Evolutionary conservation across 257 asterid genomes (phyloP), one percentile per base, ranked within the genome.

Genomic region (Gentiana dahurica): DNA sequence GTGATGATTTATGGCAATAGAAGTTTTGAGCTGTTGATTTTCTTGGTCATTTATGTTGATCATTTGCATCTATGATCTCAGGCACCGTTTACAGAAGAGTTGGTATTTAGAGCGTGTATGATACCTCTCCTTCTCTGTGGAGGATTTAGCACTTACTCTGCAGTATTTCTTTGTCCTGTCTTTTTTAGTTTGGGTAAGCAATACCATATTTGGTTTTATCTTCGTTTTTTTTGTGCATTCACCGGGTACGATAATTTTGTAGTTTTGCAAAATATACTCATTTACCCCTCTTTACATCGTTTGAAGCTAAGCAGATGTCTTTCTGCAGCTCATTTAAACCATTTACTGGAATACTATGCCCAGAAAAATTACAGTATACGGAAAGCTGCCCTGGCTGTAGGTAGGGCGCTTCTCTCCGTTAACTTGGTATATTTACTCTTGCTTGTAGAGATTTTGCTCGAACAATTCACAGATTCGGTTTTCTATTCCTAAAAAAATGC

Each of bases 21-120:
- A 24, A 24, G 24, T 24, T 24, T 24, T 24, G 6, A 49, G 34
- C 47, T 58, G 35, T 50, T 33, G 53, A 37, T 61, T 49, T 56
- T 57, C 41, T 59, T 67, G 49, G 44, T n/a, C 58, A 34, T 49
- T 57, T 44, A 43, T 44, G 62, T 10, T 61, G 51, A 48, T 57
- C 56, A 33, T n/a, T 64, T 39, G 51, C 65, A 53, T 60, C 53
- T 45, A 53, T 43, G 65, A 68, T 57, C 50, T 53, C 89, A 88
- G 99, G 99, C 95, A 47, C 99, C 99, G 58, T 69, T 92, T 54
- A 79, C 97, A 0, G 97, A 92, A 72, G 99, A 92, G 73, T 70
- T 92, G 84, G 95, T 92, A 36, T 92, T 92, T 73, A 85, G 99
- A 77, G 95, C 99, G 54, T 92, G 94, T 70, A 92, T 92, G 97